Evolutionary conservation across 1,284 basidiomycete species (phyloP), one percentile per base, ranked within the genome.

Genomic region (Rhodotorula sp.): DNA sequence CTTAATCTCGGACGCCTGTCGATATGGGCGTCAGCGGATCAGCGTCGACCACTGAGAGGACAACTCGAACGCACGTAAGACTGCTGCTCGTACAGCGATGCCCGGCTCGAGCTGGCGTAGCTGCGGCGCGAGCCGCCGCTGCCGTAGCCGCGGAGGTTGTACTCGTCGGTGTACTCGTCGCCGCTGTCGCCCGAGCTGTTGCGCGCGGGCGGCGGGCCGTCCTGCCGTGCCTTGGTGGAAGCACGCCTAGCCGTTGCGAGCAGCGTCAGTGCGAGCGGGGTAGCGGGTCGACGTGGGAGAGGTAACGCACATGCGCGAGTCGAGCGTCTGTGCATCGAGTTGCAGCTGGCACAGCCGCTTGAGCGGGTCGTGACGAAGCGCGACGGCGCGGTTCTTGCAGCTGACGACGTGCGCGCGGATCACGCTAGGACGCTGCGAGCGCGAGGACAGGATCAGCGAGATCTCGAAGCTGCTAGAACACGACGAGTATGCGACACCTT

Each of bases 341-440:
- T 73, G 72, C 10, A 75, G 52, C 50, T 73, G 62, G 54, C 74
- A 75, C 2, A 75, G 58, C 42, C 67, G 55, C 49, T 67, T 67
- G 23, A 75, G 66, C 25, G 74, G 71, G 59, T 75, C 71, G 14
- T 58, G 7, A 1, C 42, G 42, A 4, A 57, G 21, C 12, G 17
- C 17, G 16, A 46, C n/a, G 13, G 61, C 61, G 44, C 61, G 61
- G 25, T 45, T 21, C 55, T 69, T 71, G 66, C 74, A 75, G 7
- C 34, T 44, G 4, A 65, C 56, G 50, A 75, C 67, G 45, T 75
- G 74, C 12, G 63, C 61, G 34, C 74, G 74, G 34, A 75, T 75
- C 17, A 72, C 71, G 44, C 71, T 70, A 5, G 74, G 74, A 0
- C 66, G 56, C 54, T 42, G 41, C 17, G 25, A 41, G 12, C 23